Evolutionary conservation across 208 protist genomes (phyloP), one percentile per base, ranked within the genome.

Genomic region (Leishmania aethiopica): DNA sequence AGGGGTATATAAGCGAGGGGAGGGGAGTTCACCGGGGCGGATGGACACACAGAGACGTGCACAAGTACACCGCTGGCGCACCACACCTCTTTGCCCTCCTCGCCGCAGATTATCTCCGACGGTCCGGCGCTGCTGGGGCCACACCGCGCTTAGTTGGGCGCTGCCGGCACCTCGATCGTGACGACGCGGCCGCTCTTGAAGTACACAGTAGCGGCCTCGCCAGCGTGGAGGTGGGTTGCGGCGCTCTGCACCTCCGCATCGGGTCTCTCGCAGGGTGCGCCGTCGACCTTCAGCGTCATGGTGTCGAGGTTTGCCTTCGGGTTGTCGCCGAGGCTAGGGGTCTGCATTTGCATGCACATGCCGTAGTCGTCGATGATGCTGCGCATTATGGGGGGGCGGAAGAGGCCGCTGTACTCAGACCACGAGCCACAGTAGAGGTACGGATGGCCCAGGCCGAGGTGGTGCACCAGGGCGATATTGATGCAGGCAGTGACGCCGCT

Each of bases 341-440:
- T 86, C n/a, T 80, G 74, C 80, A 93, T 87, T 60, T 89, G 78
- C 40, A 93, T 84, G 84, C 75, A 89, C 77, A 96, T 73, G 66
- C 93, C 91, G 70, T 95, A 74, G 62, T 83, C 69, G 35, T 86
- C 57, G 28, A 95, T 62, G 60, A 92, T 85, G 72, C 82, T 81
- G 17, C 91, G 90, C 28, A 83, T 42, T 47, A 96, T 74, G n/a
- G 80, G 81, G 55, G 90, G 78, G 78, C 79, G 86, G 78, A 88
- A 87, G 51, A 90, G 67, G 2, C 81, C 84, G 42, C 83, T 74
- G 86, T 96, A 97, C 86, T 97, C 88, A 1, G 92, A 96, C 93
- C 95, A 97, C 17, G 93, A 96, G 60, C 93, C 93, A 72, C 85
- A 89, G 81, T 95, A 97, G 17, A 97, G 86, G 60, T 86, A 85